Base-by-base conservation (phyloP, 2,329 filamentous ascomycete species). In the Colletotrichum trifolii region DNA sequence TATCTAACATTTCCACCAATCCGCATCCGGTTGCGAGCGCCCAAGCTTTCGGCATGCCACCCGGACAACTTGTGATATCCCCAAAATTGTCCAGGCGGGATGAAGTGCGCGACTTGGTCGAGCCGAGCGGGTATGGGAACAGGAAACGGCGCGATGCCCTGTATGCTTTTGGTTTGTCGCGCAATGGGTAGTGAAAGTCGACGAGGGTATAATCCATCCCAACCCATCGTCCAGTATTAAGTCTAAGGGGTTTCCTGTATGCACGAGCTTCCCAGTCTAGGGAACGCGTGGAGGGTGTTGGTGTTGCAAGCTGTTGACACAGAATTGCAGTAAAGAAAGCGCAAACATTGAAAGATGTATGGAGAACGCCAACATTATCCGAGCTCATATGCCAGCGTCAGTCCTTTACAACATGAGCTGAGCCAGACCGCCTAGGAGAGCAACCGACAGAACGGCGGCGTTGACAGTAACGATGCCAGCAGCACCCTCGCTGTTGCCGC, bases 361-460 rank as follows among this genome's bases (percentile, higher is more conserved):
- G 64, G 67, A 67, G 53, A 68, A 68, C 67, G 67, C 67, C 67
- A 53, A 64, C 60, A 65, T 61, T 64, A 63, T 62, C 67, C 65
- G 60, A 67, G 60, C 38, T 61, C 50, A 45, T 66, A 25, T 54
- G 33, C 43, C 25, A 17, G 17, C 53, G 38, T 45, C 49, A 43
- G 43, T 43, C 43, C 12, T 59, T 84, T 85, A 87, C 76, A 88
- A 75, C 72, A 60, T 34, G 15, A 87, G 77, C 72, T 85, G 82
- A 60, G 81, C 80, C 64, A 86, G 60, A 53, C 75, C 83, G 69
- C 79, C 82, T 48, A 85, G 68, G 59, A 80, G 77, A 66, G 79
- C 82, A 56, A 85, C 75, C 62, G 78, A 81, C 48, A 87, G 73
- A 25, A 83, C 71, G 43, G 82, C 76, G 17, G 78, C 77, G 80